Evolutionary conservation across 768 basidiomycete genomes (phyloP).

Genomic region (Tricholoma furcatifolium): DNA sequence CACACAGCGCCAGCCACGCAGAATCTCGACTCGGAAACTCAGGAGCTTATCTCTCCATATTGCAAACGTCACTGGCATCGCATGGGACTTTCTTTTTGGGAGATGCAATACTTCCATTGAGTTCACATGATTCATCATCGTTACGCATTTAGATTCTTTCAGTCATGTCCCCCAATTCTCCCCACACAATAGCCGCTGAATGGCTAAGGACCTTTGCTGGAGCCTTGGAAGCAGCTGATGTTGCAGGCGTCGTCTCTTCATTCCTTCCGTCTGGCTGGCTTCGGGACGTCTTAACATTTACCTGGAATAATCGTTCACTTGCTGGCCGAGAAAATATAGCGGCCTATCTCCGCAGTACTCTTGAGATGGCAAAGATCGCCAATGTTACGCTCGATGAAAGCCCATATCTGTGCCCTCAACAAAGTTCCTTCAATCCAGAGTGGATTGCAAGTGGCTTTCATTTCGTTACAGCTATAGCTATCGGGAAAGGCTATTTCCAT

Average conservation of each 20-base stretch:
- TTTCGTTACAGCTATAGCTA: constrained; percentile 30
- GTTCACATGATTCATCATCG: no score
- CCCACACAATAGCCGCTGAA: not conserved
- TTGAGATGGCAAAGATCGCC: constrained; percentile 21
- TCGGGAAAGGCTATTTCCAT: constrained; percentile 33
- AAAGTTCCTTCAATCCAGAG: constrained; percentile 12
- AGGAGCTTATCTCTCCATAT: no score
- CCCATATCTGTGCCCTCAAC: constrained; percentile 19
- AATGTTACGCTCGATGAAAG: constrained; percentile 26
- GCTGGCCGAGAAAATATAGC: constrained; percentile 31
- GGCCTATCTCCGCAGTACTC: constrained; percentile 25
- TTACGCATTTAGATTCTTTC: no score
- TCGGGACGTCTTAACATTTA: constrained; percentile 41
- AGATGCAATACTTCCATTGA: no score
- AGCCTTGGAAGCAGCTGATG: constrained; percentile 19
- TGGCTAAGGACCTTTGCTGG: constrained; percentile 29
- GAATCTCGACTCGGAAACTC: no score
- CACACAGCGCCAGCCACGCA: no score
- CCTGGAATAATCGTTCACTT: constrained; percentile 41
- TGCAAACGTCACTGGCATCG: no score
- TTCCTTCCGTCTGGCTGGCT: constrained; percentile 38
- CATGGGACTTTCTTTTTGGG: no score
- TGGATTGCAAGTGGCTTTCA: constrained; percentile 36
- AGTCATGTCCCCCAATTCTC: not conserved
- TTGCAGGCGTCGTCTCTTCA: constrained; percentile 18